Percentiles rank a stretch among this genome's conserved stretches.
These are phyloP conservation scores for Solanum tarijense DNA, from an alignment of 257 asterid species.

Conservation along the genomic window DNA sequence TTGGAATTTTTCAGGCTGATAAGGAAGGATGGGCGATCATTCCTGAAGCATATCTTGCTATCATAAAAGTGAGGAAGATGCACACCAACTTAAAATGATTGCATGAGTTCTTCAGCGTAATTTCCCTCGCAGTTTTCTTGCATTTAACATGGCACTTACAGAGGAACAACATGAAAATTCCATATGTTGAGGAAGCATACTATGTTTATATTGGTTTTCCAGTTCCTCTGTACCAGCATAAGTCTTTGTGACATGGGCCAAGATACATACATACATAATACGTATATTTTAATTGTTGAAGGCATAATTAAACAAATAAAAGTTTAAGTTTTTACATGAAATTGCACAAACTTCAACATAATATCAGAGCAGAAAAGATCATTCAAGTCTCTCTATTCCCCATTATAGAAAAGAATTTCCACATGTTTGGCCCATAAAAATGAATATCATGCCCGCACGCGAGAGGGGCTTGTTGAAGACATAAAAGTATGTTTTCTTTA, in stretches of 20 bases:
- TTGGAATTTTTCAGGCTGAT: background rate
- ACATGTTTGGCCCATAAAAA: background rate
- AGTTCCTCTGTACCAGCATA: background rate
- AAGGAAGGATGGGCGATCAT: background rate
- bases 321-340: background rate
- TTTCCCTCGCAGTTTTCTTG: background rate
- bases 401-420: background rate
- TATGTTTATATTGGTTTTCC: background rate
- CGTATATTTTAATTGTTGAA: background rate
- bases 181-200: background rate
- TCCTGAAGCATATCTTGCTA: background rate
- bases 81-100: background rate
- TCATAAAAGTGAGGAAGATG: background rate
- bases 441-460: background rate
- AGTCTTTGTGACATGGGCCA: background rate
- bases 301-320: background rate
- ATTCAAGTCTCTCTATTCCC: background rate
- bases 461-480: background rate
- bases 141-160: background rate
- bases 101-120: background rate
- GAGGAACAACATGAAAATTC: background rate
- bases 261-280: background rate
- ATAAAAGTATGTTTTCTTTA: background rate
- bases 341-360: background rate
- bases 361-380: background rate